phyloP scores from a whole-genome alignment of 768 basidiomycete genomes.

The Panaeolus papilionaceus region DNA sequence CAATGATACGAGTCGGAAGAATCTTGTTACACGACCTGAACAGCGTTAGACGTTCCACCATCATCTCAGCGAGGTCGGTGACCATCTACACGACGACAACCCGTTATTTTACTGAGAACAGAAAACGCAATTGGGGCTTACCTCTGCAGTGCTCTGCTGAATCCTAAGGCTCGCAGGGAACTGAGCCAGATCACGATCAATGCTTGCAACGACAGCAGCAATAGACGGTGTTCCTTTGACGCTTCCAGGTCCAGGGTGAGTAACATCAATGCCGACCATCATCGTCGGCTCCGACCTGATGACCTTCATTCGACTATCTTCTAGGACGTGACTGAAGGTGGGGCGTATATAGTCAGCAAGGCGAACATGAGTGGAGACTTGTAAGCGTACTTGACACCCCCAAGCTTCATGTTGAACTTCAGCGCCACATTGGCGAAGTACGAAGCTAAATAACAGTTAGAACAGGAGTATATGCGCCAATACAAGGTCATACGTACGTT shows the following conservation, averaged over 20 bases:
- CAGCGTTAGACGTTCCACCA: constrained; percentile 63
- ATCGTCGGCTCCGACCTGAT: constrained; percentile 69
- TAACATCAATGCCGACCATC: constrained; percentile 84
- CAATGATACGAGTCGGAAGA: constrained; percentile 70
- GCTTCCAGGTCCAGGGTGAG: constrained; percentile 81
- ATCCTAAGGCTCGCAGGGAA: constrained; percentile 78
- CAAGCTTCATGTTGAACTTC: constrained; percentile 85
- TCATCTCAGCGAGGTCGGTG: constrained; percentile 66
- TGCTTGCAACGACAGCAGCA: constrained; percentile 82
- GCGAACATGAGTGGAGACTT: constrained; percentile 30
- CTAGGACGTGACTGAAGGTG: constrained; percentile 48
- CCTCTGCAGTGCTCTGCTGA: constrained; percentile 81
- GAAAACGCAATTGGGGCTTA: constrained; percentile 30
- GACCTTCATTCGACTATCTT: constrained; percentile 62
- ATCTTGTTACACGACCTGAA: constrained; percentile 52
- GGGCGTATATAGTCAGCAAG: constrained; percentile 12
- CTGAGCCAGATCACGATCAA: constrained; percentile 67
- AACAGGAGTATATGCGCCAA: constrained; percentile 14
- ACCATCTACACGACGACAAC: constrained; percentile 64
- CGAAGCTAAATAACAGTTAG: constrained; percentile 55
- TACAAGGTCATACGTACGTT: constrained; percentile 40
- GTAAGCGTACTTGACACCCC: constrained; percentile 70
- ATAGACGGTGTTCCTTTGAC: constrained; percentile 80
- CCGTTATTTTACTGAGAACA: not conserved
- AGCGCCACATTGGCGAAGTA: constrained; percentile 86